Base-by-base conservation (phyloP, 2,329 filamentous ascomycete species). In the Penicillium polonicum region DNA sequence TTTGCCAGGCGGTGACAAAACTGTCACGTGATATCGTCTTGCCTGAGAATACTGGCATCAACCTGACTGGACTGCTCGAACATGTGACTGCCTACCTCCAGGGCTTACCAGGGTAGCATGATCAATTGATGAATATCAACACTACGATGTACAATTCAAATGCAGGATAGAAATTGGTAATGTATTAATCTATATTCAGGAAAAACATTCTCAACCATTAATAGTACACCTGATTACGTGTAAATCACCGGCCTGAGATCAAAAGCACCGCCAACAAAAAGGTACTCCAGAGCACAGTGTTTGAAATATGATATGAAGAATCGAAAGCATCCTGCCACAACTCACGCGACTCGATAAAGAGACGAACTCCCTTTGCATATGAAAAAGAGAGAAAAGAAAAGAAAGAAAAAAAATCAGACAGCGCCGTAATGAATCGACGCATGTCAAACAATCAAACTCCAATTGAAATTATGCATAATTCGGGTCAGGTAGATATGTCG, bases 251-350 rank as follows among this genome's bases (percentile, higher is more conserved):
- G 63, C 57, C 60, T 58, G 54, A 60, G 59, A 59, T 63, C 52
- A 48, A 63, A 63, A 63, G 49, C 52, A 58, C 49, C 19, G 50
- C 49, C 59, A 60, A 61, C 42, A 41, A 62, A 60, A 61, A 60
- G 53, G 62, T 65, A 67, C 67, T 64, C 66, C 63, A 59, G 66
- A 66, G 64, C 59, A 69, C 61, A 59, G 58, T 46, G 52, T 36
- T 52, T 52, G 44, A 48, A 64, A 66, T 63, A 68, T 63, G 44
- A 54, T 60, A 67, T 54, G 55, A 68, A 63, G 61, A 70, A 68
- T 59, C 44, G 51, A 65, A 66, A 51, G 52, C 33, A 50, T 43
- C 46, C 45, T 46, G 38, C 42, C 52, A 54, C 31, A 13, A 31
- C 8, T 38, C 44, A 60, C 55, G 48, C 27, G 25, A 57, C 39